A percentile compares a stretch with the other conserved stretches of the same genome.
Conservation (phyloP, 169 alveolate genomes). For the Plasmodium berghei region DNA sequence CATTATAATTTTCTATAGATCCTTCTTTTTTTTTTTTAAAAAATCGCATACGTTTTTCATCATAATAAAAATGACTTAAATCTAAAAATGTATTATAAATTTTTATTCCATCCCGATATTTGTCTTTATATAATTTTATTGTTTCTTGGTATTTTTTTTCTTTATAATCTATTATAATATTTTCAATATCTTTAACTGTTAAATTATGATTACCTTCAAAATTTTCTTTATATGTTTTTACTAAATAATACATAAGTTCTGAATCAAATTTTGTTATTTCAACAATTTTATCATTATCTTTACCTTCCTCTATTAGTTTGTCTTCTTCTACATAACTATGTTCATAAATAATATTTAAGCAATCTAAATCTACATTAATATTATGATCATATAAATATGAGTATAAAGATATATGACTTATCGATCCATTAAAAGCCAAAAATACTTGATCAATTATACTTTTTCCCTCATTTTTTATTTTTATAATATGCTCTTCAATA, state of each 20-base stretch:
- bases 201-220: constrained; percentile 13
- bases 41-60: constrained; percentile 65
- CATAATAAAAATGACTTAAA: constrained; percentile 29
- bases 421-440: constrained; percentile 62
- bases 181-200: constrained; percentile 38
- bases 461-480: constrained; percentile 60
- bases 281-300: constrained; percentile 29
- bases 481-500: constrained; percentile 63
- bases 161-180: constrained; percentile 24
- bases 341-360: constrained; percentile 43
- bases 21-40: constrained; percentile 55
- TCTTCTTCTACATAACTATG: constrained; percentile 66
- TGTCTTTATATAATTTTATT: constrained; percentile 37
- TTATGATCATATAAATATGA: constrained; percentile 59
- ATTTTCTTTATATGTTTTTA: constrained; percentile 21
- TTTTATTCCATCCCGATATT: constrained; percentile 72
- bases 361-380: constrained; percentile 28
- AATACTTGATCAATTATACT: constrained; percentile 55
- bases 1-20: constrained; percentile 48
- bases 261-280: constrained; percentile 58
- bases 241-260: constrained; percentile 50
- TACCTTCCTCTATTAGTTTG: constrained; percentile 24
- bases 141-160: constrained; percentile 43
- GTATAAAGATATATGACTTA: constrained; percentile 47
- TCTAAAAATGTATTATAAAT: constrained; percentile 78